Conservation (phyloP, 2,329 filamentous ascomycete genomes). For the Aspergillus ochraceus region DNA sequence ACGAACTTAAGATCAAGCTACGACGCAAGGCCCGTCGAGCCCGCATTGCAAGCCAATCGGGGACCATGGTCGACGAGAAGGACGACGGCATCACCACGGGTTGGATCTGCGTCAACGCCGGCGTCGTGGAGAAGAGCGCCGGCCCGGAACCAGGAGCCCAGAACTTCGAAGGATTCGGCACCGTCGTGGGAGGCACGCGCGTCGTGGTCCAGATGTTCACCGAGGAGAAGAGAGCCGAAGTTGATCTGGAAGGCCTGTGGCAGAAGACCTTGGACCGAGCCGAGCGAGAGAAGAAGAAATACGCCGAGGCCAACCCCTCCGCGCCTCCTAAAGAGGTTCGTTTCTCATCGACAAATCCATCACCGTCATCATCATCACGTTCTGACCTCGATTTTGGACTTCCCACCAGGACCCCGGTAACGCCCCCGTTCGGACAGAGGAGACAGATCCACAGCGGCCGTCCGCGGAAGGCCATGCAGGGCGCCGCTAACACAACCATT, state of each 20-base stretch:
- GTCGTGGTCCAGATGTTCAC: constrained; percentile 73
- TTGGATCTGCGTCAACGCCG: constrained; percentile 94
- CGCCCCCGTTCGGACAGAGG: constrained; percentile 26
- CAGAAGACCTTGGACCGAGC: constrained; percentile 45
- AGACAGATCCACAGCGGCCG: constrained; percentile 28
- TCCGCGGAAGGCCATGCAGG: not conserved
- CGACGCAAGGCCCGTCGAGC: constrained; percentile 77
- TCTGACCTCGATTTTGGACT: constrained; percentile 22
- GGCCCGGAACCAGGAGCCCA: constrained; percentile 29
- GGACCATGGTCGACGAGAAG: constrained; percentile 55
- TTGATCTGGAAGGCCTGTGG: constrained; percentile 68
- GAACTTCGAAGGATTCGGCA: constrained; percentile 74
- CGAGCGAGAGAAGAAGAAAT: constrained; percentile 38
- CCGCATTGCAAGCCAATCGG: constrained; percentile 72
- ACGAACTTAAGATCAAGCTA: constrained; percentile 86
- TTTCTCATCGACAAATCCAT: constrained; percentile 18
- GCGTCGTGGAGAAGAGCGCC: constrained; percentile 60
- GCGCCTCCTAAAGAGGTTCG: constrained; percentile 25
- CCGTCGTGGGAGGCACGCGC: constrained; percentile 55
- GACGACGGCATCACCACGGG: constrained; percentile 90
- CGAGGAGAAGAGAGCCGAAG: constrained; percentile 66
- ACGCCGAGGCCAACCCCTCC: constrained; percentile 25
- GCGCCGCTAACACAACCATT: constrained; percentile 2
- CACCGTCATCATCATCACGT: constrained; percentile 19
- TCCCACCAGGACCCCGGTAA: constrained; percentile 17